Percentiles rank a stretch among this genome's conserved stretches.
phyloP scores from a whole-genome alignment of 2,329 filamentous ascomycete genomes.

The Capronia epimyces region DNA sequence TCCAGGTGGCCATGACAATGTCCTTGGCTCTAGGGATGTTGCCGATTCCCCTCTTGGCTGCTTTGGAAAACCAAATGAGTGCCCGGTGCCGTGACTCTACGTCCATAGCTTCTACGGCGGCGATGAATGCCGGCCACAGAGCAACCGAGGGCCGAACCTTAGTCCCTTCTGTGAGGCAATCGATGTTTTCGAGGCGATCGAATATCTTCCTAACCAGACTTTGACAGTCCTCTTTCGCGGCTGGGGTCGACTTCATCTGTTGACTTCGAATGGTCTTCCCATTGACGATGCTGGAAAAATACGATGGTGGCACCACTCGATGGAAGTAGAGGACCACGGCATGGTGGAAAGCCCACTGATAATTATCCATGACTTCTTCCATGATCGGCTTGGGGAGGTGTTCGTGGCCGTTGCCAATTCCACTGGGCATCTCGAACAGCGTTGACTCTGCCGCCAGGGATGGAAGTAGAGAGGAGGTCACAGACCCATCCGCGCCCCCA shows the following conservation, averaged over 20 bases:
- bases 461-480: no score
- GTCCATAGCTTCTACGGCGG: constrained; percentile 11
- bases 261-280: no score
- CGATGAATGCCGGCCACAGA: constrained; percentile 14
- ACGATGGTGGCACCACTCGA: background rate
- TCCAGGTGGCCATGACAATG: constrained; percentile 9
- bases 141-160: constrained; percentile 6
- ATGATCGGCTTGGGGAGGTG: background rate
- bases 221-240: background rate
- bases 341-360: constrained; percentile 15
- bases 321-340: constrained; percentile 5
- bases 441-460: background rate
- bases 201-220: constrained; percentile 4
- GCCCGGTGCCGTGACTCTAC: constrained; percentile 6
- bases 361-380: constrained; percentile 8
- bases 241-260: no score
- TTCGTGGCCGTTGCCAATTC: background rate
- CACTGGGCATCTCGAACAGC: background rate
- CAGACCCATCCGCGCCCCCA: background rate
- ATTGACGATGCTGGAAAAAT: no score
- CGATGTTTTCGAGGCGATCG: constrained; percentile 16
- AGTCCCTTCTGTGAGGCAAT: background rate
- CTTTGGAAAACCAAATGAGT: constrained; percentile 13
- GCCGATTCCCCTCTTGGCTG: constrained; percentile 5
- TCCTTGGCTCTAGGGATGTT: constrained; percentile 9